phyloP scores from a whole-genome alignment of 352 stramenopile species.

The Discostella stelligera region DNA sequence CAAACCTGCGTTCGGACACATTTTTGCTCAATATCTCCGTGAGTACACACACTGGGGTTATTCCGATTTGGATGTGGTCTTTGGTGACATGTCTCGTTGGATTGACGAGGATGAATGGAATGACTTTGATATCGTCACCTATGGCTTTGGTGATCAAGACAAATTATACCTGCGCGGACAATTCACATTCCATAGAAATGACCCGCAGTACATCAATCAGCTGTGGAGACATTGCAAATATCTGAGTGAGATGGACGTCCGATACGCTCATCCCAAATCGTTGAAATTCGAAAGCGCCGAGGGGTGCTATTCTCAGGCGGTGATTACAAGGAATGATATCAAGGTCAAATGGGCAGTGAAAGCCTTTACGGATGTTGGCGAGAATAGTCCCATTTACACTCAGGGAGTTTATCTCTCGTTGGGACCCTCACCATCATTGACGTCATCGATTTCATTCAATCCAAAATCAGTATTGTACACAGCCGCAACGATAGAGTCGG shows the following conservation, averaged over 20 bases:
- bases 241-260: conserved; percentile 73
- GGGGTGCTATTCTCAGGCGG: conserved; percentile 82
- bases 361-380: conserved; percentile 72
- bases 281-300: conserved; percentile 80
- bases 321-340: conserved; percentile 76
- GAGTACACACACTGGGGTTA: conserved; percentile 85
- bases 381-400: conserved; percentile 58
- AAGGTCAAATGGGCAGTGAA: conserved; percentile 84
- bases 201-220: conserved; percentile 72
- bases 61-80: conserved; percentile 84
- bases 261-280: conserved; percentile 55
- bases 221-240: conserved; percentile 81
- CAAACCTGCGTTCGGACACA: conserved; percentile 84
- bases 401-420: conserved; percentile 72
- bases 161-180: conserved; percentile 83
- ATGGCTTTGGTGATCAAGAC: conserved; percentile 83
- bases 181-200: conserved; percentile 85
- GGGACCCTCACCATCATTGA: conserved; percentile 20
- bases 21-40: conserved; percentile 77
- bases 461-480: conserved; percentile 46
- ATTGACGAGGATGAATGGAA: conserved; percentile 78
- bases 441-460: conserved; percentile 19
- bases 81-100: conserved; percentile 82
- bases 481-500: conserved; percentile 16
- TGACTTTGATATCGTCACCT: conserved; percentile 82